Base-by-base conservation (phyloP, 176 grass and related monocot genomes). In the Ensete ventricosum region DNA sequence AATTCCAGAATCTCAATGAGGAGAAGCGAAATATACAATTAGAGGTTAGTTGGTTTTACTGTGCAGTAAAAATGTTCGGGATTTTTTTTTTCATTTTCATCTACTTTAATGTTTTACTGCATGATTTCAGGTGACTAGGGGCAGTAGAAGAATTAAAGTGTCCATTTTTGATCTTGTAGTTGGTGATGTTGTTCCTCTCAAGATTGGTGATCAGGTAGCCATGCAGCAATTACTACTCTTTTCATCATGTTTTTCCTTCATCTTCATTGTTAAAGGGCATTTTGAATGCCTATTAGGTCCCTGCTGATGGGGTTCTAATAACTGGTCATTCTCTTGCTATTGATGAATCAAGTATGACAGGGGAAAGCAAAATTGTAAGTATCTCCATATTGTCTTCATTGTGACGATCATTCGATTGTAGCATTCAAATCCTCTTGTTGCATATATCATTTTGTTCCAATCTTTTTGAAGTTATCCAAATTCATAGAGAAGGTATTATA, bases 311-410 rank as follows among this genome's bases (percentile, higher is more conserved):
- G 50, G 59, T 98, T 71, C 81, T 98, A 68, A 82, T 98, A n/a
- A 85, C 69, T n/a, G 95, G 95, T 20, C 95, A 93, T 52, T 98
- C 88, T 63, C 88, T 98, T 73, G 87, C 95, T 11, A 86, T 98
- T 71, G 95, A 98, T 43, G 95, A 98, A 81, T 93, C 95, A n/a
- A 91, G 90, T 78, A 93, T 98, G 95, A 98, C 95, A 0, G 95
- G 95, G 29, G 95, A 98, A 80, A 98, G 95, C 75, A 94, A 93
- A 87, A 82, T 98, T 2, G 95, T 98, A 77, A 93, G 85, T 87
- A 69, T 57, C 54, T 49, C 81, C 9, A 55, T 29, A 54, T 25
- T 19, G 26, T 76, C 65, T 34, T 9, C 29, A 53, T 54, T 17
- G 14, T 14, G 57, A 19, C 20, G 9, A 17, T 7, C 14, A 14